Percentiles rank a stretch among this genome's conserved stretches.
Evolutionary conservation across 2,329 filamentous ascomycete genomes (phyloP).

Genomic region (Ascosphaera aggregata): DNA sequence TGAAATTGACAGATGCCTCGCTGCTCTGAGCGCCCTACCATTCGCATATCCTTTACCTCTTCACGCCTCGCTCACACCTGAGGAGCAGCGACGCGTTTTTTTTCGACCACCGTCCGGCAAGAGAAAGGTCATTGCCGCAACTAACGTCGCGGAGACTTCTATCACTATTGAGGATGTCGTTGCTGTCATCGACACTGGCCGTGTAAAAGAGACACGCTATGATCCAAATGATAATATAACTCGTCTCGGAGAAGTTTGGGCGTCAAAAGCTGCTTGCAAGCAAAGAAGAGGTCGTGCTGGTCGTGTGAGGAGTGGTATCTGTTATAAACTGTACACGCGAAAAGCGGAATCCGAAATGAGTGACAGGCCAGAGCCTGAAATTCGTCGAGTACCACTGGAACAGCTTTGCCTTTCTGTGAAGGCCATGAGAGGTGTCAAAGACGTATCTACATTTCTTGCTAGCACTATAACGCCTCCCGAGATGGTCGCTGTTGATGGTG

Average conservation of each 20-base stretch:
- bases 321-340: constrained; percentile 86
- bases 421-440: constrained; percentile 63
- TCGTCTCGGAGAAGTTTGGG: constrained; percentile 85
- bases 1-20: constrained; percentile 69
- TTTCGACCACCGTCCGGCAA: constrained; percentile 49
- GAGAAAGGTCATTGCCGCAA: constrained; percentile 81
- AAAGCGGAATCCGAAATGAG: constrained; percentile 67
- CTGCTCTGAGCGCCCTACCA: constrained; percentile 38
- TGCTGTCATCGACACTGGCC: constrained; percentile 82
- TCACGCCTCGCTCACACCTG: constrained; percentile 74
- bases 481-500: constrained; percentile 62
- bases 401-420: constrained; percentile 87
- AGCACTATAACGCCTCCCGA: constrained; percentile 79
- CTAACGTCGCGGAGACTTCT: constrained; percentile 93
- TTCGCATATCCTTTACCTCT: constrained; percentile 61
- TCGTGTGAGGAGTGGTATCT: constrained; percentile 71
- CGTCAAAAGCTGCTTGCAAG: constrained; percentile 79
- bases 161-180: constrained; percentile 98
- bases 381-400: constrained; percentile 75
- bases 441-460: constrained; percentile 60
- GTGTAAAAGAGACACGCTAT: constrained; percentile 91
- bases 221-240: constrained; percentile 86
- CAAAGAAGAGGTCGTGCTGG: constrained; percentile 84
- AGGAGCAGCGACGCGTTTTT: constrained; percentile 76
- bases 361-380: constrained; percentile 78